Percentiles rank a stretch among this genome's conserved stretches.
Conservation (phyloP, 345 rosid genomes). For the Pseudoturritis turrita region DNA sequence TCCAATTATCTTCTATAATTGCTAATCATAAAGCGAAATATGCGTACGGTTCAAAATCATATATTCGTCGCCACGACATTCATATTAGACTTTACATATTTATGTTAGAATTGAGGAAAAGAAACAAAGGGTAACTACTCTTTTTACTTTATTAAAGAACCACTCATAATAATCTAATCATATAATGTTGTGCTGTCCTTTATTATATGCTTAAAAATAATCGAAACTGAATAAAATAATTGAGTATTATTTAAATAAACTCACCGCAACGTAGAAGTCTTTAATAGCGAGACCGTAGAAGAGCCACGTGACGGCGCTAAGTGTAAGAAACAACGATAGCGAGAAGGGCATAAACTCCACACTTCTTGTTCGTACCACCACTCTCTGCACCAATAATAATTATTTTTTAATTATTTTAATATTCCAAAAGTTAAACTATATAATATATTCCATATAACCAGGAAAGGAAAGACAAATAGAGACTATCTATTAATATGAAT, state of each 20-base stretch:
- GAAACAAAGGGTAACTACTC: slow-evolving; percentile 7
- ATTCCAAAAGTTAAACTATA: background rate
- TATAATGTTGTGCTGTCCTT: slow-evolving; percentile 18
- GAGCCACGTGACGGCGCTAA: slow-evolving; percentile 59
- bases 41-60: slow-evolving; percentile 23
- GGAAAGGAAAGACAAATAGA: background rate
- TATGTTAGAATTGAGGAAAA: slow-evolving; percentile 3
- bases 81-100: background rate
- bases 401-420: background rate
- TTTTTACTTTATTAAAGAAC: slow-evolving; percentile 23
- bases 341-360: slow-evolving; percentile 67
- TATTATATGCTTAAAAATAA: slow-evolving; percentile 4
- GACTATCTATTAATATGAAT: background rate
- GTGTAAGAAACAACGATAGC: slow-evolving; percentile 52
- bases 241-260: background rate
- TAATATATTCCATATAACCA: background rate
- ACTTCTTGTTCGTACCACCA: slow-evolving; percentile 47
- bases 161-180: background rate
- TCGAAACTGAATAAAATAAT: background rate
- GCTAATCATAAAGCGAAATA: background rate
- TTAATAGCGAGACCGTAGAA: slow-evolving; percentile 49
- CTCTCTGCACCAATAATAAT: slow-evolving; percentile 28
- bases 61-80: slow-evolving; percentile 21
- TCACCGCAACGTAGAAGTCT: slow-evolving; percentile 43
- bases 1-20: background rate